Percentiles rank a stretch among this genome's conserved stretches.
Evolutionary conservation across 352 stramenopile genomes (phyloP).

Genomic region (Pythium plurisporium): DNA sequence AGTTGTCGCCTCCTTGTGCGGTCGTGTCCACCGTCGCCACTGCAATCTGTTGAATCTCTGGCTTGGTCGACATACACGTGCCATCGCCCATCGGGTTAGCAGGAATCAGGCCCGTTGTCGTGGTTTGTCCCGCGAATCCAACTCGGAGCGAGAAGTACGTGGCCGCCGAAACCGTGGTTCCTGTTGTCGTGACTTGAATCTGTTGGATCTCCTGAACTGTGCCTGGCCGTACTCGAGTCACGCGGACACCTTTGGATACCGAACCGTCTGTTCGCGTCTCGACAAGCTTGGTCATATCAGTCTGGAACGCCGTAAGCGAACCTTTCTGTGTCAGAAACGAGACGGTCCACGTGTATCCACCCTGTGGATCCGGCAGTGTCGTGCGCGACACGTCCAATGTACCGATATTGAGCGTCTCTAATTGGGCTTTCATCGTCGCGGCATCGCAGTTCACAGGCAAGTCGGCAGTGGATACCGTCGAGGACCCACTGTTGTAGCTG

Average conservation of each 20-base stretch:
- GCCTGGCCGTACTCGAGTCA: conserved; percentile 38
- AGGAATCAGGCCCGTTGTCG: conserved; percentile 79
- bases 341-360: conserved; percentile 93
- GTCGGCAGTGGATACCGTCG: conserved; percentile 70
- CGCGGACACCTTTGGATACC: conserved; percentile 40
- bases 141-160: conserved; percentile 48
- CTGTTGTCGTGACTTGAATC: conserved; percentile 54
- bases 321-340: conserved; percentile 85
- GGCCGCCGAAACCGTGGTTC: conserved; percentile 24
- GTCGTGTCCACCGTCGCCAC: conserved; percentile 91
- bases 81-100: conserved; percentile 63
- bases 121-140: conserved; percentile 36
- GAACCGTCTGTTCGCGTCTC: conserved; percentile 50
- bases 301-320: conserved; percentile 31
- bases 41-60: conserved; percentile 90
- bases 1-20: conserved; percentile 74
- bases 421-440: conserved; percentile 56
- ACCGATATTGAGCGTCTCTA: conserved; percentile 52
- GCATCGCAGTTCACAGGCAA: conserved; percentile 78
- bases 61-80: conserved; percentile 53
- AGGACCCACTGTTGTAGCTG: conserved; percentile 26
- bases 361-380: conserved; percentile 62
- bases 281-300: conserved; percentile 26
- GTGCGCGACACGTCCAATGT: conserved; percentile 61
- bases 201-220: conserved; percentile 66